Conservation (phyloP, 1,284 basidiomycete genomes). For the Apiotrichum veenhuisii region DNA sequence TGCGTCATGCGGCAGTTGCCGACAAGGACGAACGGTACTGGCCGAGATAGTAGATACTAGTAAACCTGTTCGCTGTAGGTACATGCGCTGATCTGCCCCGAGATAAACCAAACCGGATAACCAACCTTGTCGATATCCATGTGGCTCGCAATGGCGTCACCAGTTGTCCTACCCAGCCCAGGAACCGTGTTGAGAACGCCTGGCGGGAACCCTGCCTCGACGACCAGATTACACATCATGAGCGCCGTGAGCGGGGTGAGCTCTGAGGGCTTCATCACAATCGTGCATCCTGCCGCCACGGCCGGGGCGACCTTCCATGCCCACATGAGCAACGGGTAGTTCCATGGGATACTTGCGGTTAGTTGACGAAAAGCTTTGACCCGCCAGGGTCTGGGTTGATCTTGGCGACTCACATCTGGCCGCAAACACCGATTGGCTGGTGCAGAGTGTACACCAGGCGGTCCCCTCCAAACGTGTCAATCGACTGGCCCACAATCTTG, state of each 20-base stretch:
- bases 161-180: conserved; percentile 78
- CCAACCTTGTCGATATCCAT: conserved; percentile 68
- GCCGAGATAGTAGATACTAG: too few species aligned
- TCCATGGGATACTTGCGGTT: conserved; percentile 71
- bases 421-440: conserved; percentile 91
- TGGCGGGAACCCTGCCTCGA: conserved; percentile 68
- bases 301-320: conserved; percentile 89
- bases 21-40: too few species aligned
- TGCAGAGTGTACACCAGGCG: conserved; percentile 83
- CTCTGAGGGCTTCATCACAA: conserved; percentile 70
- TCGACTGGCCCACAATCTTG: conserved; percentile 59
- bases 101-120: neutral
- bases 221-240: conserved; percentile 51
- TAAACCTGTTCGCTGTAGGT: too few species aligned
- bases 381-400: too few species aligned
- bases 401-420: conserved; percentile 58
- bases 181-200: conserved; percentile 88
- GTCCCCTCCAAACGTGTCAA: conserved; percentile 48
- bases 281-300: conserved; percentile 60
- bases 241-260: conserved; percentile 84
- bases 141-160: conserved; percentile 74
- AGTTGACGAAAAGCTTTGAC: too few species aligned
- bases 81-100: too few species aligned
- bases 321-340: conserved; percentile 91
- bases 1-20: too few species aligned